Evolutionary conservation across 495 filamentous ascomycete species (phyloP).

Genomic region (Rhizodiscina lignyota): DNA sequence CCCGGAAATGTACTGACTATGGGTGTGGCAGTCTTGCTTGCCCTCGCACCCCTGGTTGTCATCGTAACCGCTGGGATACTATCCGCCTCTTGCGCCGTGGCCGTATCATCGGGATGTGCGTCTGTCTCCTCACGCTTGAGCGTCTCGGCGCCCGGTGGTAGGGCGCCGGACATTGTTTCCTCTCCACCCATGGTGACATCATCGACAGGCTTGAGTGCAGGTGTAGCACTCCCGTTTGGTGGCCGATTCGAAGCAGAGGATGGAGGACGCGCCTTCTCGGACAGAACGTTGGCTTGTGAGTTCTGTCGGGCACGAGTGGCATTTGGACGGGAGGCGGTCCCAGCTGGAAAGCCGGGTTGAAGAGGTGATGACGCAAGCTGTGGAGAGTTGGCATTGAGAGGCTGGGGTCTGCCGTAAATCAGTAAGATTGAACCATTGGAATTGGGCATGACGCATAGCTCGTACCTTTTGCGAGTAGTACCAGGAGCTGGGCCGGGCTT

Average conservation of each 20-base stretch:
- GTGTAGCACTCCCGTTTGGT: constrained; percentile 1
- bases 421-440: too few species aligned
- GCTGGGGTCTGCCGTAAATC: constrained; percentile 15
- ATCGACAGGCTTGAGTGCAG: background rate
- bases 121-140: constrained; percentile 14
- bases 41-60: constrained; percentile 9
- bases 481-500: constrained; percentile 1
- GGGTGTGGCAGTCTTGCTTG: constrained; percentile 17
- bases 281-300: constrained; percentile 21
- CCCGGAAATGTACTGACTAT: constrained; percentile 12
- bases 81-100: too few species aligned
- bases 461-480: background rate
- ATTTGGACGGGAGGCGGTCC: constrained; percentile 23
- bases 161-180: background rate
- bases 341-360: constrained; percentile 40
- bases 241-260: constrained; percentile 14
- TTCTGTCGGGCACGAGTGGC: constrained; percentile 53
- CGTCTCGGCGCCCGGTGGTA: background rate
- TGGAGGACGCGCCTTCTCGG: constrained; percentile 10
- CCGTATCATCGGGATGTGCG: too few species aligned
- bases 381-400: constrained; percentile 43
- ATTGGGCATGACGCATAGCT: too few species aligned
- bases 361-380: constrained; percentile 58
- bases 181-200: too few species aligned
- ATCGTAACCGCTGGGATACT: constrained; percentile 5